A percentile compares a stretch with the other conserved stretches of the same genome.
phyloP scores from a whole-genome alignment of 208 protist species.

The Strigomonas culicis region DNA sequence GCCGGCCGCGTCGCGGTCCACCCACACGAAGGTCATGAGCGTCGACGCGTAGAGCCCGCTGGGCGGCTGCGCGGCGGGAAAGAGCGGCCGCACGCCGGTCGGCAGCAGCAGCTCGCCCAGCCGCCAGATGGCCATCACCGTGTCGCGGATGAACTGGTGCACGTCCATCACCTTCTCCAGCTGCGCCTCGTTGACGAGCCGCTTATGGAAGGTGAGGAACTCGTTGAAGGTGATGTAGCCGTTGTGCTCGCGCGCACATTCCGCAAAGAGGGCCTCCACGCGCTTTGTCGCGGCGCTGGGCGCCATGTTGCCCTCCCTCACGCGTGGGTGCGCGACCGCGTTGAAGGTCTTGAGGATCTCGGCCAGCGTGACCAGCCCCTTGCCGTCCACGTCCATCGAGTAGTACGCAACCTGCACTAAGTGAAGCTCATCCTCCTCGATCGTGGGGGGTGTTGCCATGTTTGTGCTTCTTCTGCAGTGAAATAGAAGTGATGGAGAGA shows the following conservation, averaged over 20 bases:
- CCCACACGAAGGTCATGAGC: conserved; percentile 78
- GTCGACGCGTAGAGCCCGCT: conserved; percentile 54
- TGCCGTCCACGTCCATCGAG: conserved; percentile 45
- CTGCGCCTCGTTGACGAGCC: conserved; percentile 65
- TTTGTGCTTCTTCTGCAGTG: conserved; percentile 12
- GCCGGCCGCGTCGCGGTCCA: conserved; percentile 19
- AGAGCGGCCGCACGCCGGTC: conserved; percentile 59
- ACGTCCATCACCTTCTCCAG: conserved; percentile 49
- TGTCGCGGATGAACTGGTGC: conserved; percentile 48
- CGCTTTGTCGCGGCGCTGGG: conserved; percentile 58
- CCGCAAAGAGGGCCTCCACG: conserved; percentile 52
- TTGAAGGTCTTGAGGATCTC: conserved; percentile 59
- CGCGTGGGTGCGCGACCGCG: conserved; percentile 61
- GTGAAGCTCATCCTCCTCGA: conserved; percentile 17
- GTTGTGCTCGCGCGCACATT: conserved; percentile 38
- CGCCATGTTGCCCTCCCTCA: conserved; percentile 70
- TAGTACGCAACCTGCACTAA: conserved; percentile 47
- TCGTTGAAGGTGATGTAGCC: conserved; percentile 74
- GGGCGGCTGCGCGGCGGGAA: conserved; percentile 37
- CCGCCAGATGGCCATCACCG: conserved; percentile 68
- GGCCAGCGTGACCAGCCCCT: conserved; percentile 39
- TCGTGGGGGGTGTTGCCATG: conserved; percentile 8
- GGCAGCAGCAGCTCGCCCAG: conserved; percentile 71
- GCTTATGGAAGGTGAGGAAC: conserved; percentile 76
- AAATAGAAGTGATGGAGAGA: conserved; percentile 4